Evolutionary conservation across 2,329 filamentous ascomycete genomes (phyloP).

Genomic region (Grosmannia clavigera): DNA sequence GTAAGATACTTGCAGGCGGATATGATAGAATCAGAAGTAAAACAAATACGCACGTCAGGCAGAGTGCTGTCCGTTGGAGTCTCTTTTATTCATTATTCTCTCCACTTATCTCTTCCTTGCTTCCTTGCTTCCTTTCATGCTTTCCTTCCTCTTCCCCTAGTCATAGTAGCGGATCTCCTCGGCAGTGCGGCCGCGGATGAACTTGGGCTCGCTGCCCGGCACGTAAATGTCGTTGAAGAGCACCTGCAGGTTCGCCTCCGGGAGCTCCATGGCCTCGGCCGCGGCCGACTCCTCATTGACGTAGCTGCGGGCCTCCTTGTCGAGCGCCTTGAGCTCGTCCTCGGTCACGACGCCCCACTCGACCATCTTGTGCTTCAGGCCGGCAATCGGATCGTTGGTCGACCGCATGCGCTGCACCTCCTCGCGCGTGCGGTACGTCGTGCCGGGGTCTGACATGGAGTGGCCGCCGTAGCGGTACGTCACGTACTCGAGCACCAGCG

Average conservation of each 20-base stretch:
- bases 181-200: constrained; percentile 72
- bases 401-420: constrained; percentile 99
- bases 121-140: neutral
- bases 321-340: constrained; percentile 90
- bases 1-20: neutral
- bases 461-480: constrained; percentile 99
- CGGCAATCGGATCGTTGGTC: constrained; percentile 96
- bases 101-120: neutral
- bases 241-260: constrained; percentile 68
- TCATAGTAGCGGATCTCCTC: constrained; percentile 95
- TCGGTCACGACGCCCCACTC: constrained; percentile 88
- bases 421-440: constrained; percentile 97
- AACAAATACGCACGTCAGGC: neutral
- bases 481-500: constrained; percentile 94
- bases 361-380: constrained; percentile 93
- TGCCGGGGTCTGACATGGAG: constrained; percentile 99
- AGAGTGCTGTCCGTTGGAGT: neutral
- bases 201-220: constrained; percentile 72
- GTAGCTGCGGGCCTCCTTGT: constrained; percentile 79
- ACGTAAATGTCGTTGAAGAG: constrained; percentile 97
- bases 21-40: neutral
- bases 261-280: constrained; percentile 77
- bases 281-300: constrained; percentile 84
- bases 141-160: neutral
- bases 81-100: neutral